Conservation (phyloP, 176 grass and related monocot genomes). For the Cocos nucifera region DNA sequence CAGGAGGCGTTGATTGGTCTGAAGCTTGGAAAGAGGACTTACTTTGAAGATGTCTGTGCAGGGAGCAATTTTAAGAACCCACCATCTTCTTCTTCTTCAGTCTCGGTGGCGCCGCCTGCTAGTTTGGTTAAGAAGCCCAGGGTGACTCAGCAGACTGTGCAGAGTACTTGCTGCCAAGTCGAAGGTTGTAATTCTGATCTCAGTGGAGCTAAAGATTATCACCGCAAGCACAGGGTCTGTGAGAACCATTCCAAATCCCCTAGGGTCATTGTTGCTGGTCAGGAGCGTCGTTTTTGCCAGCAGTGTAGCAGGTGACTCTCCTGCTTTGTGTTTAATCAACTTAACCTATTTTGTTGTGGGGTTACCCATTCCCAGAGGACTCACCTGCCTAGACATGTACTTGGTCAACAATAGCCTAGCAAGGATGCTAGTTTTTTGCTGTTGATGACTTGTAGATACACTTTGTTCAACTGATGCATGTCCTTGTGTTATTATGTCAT, state of each 20-base stretch:
- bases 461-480: no score
- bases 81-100: background rate
- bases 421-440: no score
- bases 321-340: background rate
- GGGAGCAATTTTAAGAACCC: background rate
- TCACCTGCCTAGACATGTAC: no score
- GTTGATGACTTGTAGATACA: no score
- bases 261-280: constrained; percentile 6
- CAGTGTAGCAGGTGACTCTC: constrained; percentile 15
- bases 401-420: no score
- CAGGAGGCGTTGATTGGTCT: background rate
- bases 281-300: constrained; percentile 14
- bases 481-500: no score
- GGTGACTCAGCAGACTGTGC: no score
- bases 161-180: constrained; percentile 9
- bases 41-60: constrained; percentile 1
- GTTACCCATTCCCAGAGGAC: no score
- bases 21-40: constrained; percentile 4
- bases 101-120: background rate
- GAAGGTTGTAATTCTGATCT: constrained; percentile 16
- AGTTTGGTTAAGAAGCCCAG: background rate
- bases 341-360: background rate
- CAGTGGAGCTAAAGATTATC: constrained; percentile 9
- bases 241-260: constrained; percentile 12
- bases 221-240: constrained; percentile 13